Percentiles rank a stretch among this genome's conserved stretches.
These are phyloP conservation scores for Venustampulla echinocandica DNA, from an alignment of 495 filamentous ascomycete genomes.

Conservation along the genomic window DNA sequence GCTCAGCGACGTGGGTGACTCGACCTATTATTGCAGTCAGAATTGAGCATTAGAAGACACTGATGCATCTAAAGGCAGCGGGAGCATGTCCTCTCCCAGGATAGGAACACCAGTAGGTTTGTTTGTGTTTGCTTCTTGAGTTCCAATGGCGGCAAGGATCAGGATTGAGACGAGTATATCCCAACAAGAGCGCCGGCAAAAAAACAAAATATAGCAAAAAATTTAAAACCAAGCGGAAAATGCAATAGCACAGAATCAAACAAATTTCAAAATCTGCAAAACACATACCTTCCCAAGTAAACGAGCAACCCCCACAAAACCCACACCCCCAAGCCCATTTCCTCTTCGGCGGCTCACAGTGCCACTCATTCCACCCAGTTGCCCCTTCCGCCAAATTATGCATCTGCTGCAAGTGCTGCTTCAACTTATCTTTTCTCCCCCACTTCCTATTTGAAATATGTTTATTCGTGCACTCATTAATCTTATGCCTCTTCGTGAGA, in stretches of 20 bases:
- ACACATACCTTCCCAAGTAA: conserved; percentile 12
- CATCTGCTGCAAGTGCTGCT: conserved; percentile 13
- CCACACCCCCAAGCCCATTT: conserved; percentile 17
- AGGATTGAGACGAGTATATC: too few relatives aligned
- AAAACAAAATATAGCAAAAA: too few relatives aligned
- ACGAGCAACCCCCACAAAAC: conserved; percentile 10
- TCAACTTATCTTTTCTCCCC: conserved; percentile 12
- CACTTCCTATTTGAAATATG: conserved; percentile 1
- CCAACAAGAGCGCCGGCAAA: too few relatives aligned
- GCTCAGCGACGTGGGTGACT: conserved; percentile 6
- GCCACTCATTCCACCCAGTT: conserved; percentile 6
- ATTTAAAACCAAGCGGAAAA: too few relatives aligned
- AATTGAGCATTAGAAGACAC: neutral
- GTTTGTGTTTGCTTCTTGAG: too few relatives aligned
- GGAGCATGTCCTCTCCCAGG: too few relatives aligned
- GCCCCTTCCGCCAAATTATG: conserved; percentile 5
- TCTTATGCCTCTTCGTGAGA: conserved; percentile 6
- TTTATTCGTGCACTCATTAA: conserved; percentile 9
- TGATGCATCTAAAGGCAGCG: neutral
- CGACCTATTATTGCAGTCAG: neutral
- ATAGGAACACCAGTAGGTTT: too few relatives aligned
- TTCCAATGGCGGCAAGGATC: too few relatives aligned
- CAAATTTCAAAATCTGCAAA: neutral
- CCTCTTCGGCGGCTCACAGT: neutral
- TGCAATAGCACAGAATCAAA: neutral